Evolutionary conservation across 805 yeast species (phyloP).

Genomic region (Metschnikowia drakensbergensis): DNA sequence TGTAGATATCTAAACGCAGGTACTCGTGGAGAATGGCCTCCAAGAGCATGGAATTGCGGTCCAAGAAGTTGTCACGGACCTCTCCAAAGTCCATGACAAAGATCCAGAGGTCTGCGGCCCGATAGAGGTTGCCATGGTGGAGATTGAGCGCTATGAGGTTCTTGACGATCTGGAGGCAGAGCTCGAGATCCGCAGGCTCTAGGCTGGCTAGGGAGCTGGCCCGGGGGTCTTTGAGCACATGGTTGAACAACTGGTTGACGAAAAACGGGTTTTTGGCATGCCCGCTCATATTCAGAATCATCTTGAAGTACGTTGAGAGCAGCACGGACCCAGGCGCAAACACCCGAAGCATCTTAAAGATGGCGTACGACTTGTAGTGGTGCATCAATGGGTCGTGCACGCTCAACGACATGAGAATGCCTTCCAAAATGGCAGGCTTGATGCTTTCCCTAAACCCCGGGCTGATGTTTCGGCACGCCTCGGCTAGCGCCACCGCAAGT

Average conservation of each 20-base stretch:
- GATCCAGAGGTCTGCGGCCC: slow-evolving; percentile 19
- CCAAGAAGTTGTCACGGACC: slow-evolving; percentile 1
- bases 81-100: not conserved
- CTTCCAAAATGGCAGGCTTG: slow-evolving; percentile 7
- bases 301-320: slow-evolving; percentile 2
- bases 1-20: not conserved
- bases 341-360: slow-evolving; percentile 8
- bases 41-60: slow-evolving; percentile 1
- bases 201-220: not conserved
- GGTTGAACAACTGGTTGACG: slow-evolving; percentile 18
- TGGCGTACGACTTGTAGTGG: slow-evolving; percentile 13
- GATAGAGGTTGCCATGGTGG: slow-evolving; percentile 11
- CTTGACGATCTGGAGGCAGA: not conserved
- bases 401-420: slow-evolving; percentile 10
- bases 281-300: slow-evolving; percentile 10
- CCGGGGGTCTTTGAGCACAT: not conserved
- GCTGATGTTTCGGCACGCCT: not conserved
- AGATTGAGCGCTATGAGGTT: slow-evolving; percentile 10
- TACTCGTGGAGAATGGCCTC: slow-evolving; percentile 1
- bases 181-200: not conserved
- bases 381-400: slow-evolving; percentile 7
- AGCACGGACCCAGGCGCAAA: slow-evolving; percentile 1
- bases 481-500: slow-evolving; percentile 1
- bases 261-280: slow-evolving; percentile 14
- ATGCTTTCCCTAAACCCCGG: not conserved